phyloP scores from a whole-genome alignment of 345 rosid species.

The Eucalyptus erythrocorys region DNA sequence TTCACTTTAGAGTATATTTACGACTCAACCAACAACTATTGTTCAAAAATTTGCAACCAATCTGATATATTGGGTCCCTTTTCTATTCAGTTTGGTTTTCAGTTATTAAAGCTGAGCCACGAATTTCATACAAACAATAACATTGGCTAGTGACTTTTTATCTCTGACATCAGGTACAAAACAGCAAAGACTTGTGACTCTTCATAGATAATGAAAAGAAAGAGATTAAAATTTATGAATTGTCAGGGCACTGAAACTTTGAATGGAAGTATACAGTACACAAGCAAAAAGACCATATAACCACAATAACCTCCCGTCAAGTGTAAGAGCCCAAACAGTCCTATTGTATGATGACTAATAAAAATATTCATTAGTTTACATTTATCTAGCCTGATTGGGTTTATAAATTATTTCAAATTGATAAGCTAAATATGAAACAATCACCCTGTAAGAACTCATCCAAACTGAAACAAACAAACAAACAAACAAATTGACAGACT shows the following conservation, averaged over 20 bases:
- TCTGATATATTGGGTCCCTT: not conserved
- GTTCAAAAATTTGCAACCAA: not conserved
- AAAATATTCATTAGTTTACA: not conserved
- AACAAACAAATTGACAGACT: not conserved
- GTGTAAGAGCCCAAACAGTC: not conserved
- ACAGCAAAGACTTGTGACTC: not conserved
- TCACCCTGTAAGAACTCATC: not conserved
- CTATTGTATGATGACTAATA: not conserved
- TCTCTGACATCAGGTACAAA: not conserved
- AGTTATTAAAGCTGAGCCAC: not conserved
- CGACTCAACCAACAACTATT: not conserved
- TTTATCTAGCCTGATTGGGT: not conserved
- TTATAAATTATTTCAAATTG: not conserved
- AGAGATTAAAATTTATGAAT: not conserved
- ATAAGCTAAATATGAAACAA: not conserved
- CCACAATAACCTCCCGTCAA: not conserved
- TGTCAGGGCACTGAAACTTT: not conserved
- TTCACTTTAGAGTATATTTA: not conserved
- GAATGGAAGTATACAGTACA: not conserved
- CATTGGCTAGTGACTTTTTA: not conserved
- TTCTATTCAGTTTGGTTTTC: not conserved
- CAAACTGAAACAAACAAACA: not conserved
- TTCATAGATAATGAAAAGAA: not conserved
- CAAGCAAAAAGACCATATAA: not conserved
- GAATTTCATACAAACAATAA: not conserved